Evolutionary conservation across 2,329 filamentous ascomycete species (phyloP).

Genomic region (Calonectria hawksworthii): DNA sequence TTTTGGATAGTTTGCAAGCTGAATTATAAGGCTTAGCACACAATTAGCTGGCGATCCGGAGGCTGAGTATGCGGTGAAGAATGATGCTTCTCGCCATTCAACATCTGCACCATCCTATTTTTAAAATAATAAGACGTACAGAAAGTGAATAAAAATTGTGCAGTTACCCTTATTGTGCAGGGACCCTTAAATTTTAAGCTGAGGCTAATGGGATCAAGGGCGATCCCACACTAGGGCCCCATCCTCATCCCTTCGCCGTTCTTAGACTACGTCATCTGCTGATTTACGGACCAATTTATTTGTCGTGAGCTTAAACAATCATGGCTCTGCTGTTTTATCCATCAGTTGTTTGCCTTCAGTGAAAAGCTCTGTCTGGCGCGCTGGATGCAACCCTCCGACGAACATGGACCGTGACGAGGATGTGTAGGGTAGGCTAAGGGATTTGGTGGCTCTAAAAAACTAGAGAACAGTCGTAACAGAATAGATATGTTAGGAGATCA

Average conservation of each 20-base stretch:
- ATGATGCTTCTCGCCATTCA: too few species aligned
- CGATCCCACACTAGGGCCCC: background rate
- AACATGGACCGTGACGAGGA: too few species aligned
- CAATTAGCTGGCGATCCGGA: background rate
- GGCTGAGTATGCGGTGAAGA: background rate
- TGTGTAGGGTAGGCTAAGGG: background rate
- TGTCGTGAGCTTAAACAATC: background rate
- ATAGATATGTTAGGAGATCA: too few species aligned
- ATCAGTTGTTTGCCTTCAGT: background rate
- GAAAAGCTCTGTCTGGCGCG: background rate
- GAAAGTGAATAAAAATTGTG: too few species aligned
- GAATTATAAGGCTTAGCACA: background rate
- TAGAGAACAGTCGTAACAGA: too few species aligned
- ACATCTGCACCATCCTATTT: too few species aligned
- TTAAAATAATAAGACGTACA: too few species aligned
- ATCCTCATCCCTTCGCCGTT: background rate
- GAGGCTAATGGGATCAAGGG: background rate
- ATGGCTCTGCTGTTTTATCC: background rate
- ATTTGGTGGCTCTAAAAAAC: too few species aligned
- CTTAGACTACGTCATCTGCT: background rate
- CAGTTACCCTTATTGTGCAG: too few species aligned
- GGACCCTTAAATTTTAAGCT: too few species aligned
- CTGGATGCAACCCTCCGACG: background rate
- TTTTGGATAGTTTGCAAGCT: background rate
- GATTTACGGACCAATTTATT: background rate